phyloP scores from a whole-genome alignment of 352 stramenopile species.

The Phytopythium boreale region DNA sequence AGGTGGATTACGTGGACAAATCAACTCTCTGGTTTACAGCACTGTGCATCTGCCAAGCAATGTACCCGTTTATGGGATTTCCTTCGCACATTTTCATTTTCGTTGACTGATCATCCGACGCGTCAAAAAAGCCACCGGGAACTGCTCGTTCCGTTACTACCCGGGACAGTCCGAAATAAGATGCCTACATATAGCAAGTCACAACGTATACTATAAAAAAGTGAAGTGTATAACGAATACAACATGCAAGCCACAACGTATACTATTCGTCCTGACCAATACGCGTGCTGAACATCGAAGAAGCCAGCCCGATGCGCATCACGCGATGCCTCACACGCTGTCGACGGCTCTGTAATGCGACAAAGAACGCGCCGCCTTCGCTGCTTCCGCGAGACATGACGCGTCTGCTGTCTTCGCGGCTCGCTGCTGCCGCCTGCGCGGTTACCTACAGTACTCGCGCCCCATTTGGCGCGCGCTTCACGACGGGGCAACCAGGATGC shows the following conservation, averaged over 20 bases:
- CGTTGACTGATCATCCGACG: background rate
- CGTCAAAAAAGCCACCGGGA: background rate
- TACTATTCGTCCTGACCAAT: background rate
- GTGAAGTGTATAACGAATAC: background rate
- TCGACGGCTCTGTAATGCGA: background rate
- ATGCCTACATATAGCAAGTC: background rate
- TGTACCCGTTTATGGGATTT: background rate
- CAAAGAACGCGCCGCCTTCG: background rate
- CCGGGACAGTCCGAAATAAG: background rate
- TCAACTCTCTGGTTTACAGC: too few relatives aligned
- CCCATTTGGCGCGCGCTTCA: background rate
- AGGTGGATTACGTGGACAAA: too few relatives aligned
- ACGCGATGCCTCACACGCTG: background rate
- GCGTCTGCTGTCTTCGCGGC: background rate
- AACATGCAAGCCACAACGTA: background rate
- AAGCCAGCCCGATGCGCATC: slow-evolving; percentile 2
- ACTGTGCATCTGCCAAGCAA: too few relatives aligned
- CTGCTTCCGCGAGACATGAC: background rate
- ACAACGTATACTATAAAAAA: background rate
- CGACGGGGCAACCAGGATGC: background rate
- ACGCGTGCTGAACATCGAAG: background rate
- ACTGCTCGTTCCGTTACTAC: background rate
- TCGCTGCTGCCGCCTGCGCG: background rate
- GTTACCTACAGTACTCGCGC: too few relatives aligned
- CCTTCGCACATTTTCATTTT: background rate